phyloP scores from a whole-genome alignment of 2,329 filamentous ascomycete species.

The Pestalotiopsis sp. region DNA sequence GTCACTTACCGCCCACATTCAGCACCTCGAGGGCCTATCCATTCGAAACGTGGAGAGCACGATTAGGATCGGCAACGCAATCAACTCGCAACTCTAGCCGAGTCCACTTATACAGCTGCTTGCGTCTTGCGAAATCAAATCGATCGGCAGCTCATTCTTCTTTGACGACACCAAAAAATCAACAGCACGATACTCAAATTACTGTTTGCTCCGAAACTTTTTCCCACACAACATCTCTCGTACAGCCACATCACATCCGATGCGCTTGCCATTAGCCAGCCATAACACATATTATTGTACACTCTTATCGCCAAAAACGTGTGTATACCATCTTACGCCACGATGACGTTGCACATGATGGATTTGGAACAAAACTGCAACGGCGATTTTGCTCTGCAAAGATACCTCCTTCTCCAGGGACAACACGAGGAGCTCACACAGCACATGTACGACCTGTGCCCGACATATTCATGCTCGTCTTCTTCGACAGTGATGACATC shows the following conservation, averaged over 20 bases:
- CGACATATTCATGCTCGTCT: slow-evolving; percentile 34
- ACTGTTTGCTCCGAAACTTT: neutral
- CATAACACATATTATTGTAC: slow-evolving; percentile 6
- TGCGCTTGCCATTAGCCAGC: slow-evolving; percentile 28
- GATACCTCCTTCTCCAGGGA: slow-evolving; percentile 56
- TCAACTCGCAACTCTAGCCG: slow-evolving; percentile 12
- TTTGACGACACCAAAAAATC: neutral
- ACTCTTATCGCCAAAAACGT: slow-evolving; percentile 13
- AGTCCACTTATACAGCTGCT: slow-evolving; percentile 12
- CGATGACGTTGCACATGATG: slow-evolving; percentile 8
- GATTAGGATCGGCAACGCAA: slow-evolving; percentile 12
- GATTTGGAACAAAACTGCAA: slow-evolving; percentile 32
- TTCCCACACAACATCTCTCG: neutral
- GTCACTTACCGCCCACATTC: neutral
- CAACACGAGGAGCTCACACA: slow-evolving; percentile 56
- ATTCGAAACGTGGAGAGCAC: neutral
- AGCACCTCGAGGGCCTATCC: neutral
- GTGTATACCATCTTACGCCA: slow-evolving; percentile 7
- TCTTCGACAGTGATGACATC: slow-evolving; percentile 45
- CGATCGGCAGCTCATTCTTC: slow-evolving; percentile 1
- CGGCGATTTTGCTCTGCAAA: slow-evolving; percentile 53
- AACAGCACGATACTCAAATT: neutral
- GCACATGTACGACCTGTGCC: slow-evolving; percentile 55
- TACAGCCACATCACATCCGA: slow-evolving; percentile 18
- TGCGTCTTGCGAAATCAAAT: neutral